phyloP scores from a whole-genome alignment of 176 grass and related monocot species.

The Oryza australiensis region DNA sequence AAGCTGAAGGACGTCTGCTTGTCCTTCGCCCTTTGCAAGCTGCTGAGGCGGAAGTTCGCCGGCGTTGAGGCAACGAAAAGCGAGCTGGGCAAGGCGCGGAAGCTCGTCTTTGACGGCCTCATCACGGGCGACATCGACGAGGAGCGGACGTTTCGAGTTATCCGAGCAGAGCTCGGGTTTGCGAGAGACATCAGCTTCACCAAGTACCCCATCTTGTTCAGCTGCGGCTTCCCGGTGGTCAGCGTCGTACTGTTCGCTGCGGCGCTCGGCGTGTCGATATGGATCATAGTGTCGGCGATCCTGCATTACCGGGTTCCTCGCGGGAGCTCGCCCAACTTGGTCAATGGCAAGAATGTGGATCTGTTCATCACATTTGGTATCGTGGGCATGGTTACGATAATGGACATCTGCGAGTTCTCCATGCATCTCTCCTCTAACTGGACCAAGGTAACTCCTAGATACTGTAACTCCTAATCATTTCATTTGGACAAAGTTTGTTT shows the following conservation, averaged over 20 bases:
- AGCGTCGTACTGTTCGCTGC: conserved; percentile 17
- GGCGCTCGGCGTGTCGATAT: conserved; percentile 32
- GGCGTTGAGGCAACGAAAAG: neutral
- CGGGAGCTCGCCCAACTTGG: neutral
- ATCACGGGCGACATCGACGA: neutral
- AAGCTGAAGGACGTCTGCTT: conserved; percentile 47
- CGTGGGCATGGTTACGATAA: conserved; percentile 29
- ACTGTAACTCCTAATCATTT: neutral
- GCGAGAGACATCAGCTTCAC: conserved; percentile 44
- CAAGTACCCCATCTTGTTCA: conserved; percentile 55
- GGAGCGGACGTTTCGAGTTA: conserved; percentile 32
- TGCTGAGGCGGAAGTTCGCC: conserved; percentile 32
- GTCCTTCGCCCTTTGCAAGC: conserved; percentile 65
- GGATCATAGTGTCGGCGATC: conserved; percentile 23
- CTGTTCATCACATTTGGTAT: conserved; percentile 35
- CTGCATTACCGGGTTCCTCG: neutral
- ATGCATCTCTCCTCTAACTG: conserved; percentile 49
- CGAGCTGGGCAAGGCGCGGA: neutral
- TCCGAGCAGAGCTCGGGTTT: conserved; percentile 42
- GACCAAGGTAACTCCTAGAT: conserved; percentile 35
- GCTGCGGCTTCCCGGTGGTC: conserved; percentile 41
- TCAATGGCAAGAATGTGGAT: conserved; percentile 33
- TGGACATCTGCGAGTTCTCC: conserved; percentile 46
- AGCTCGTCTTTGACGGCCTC: conserved; percentile 36
- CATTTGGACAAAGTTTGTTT: too few species aligned